phyloP scores from a whole-genome alignment of 805 yeast genomes.

The Metschnikowia lachancei region DNA sequence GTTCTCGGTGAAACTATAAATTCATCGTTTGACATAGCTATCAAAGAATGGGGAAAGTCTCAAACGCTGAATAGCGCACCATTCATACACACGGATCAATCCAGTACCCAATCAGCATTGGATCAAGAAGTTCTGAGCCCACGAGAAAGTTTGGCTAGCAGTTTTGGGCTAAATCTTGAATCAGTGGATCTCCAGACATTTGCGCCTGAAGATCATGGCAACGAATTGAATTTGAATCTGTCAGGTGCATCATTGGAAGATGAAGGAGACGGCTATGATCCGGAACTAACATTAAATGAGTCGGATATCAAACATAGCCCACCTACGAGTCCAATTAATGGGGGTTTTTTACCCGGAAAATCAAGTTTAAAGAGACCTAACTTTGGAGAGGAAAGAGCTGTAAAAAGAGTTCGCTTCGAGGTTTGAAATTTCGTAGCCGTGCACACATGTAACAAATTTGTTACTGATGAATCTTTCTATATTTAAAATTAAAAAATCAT shows the following conservation, averaged over 20 bases:
- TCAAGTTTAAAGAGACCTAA: conserved; percentile 27
- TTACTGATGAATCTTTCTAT: too few relatives aligned
- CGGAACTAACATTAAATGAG: conserved; percentile 17
- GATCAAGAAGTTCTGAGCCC: neutral
- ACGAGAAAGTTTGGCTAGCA: conserved; percentile 16
- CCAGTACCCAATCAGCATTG: neutral
- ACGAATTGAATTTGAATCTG: conserved; percentile 1
- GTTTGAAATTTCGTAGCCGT: conserved; percentile 3
- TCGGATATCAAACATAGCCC: conserved; percentile 14
- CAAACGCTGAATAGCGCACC: conserved; percentile 2
- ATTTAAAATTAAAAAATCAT: too few relatives aligned
- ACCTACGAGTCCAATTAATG: conserved; percentile 12
- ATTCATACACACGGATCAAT: neutral
- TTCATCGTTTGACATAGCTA: conserved; percentile 9
- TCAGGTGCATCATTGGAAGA: conserved; percentile 14
- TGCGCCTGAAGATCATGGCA: conserved; percentile 8
- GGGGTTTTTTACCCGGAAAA: conserved; percentile 9
- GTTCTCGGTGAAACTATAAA: conserved; percentile 7
- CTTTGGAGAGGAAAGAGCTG: conserved; percentile 16
- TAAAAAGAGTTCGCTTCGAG: conserved; percentile 36
- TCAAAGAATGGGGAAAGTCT: conserved; percentile 16
- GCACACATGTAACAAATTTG: neutral
- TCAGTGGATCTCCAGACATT: conserved; percentile 18
- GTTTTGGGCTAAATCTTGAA: conserved; percentile 26
- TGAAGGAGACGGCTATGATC: conserved; percentile 25